A percentile compares a stretch with the other conserved stretches of the same genome.
Conservation (phyloP, 106 monocot species). For the Acorus calamus region DNA sequence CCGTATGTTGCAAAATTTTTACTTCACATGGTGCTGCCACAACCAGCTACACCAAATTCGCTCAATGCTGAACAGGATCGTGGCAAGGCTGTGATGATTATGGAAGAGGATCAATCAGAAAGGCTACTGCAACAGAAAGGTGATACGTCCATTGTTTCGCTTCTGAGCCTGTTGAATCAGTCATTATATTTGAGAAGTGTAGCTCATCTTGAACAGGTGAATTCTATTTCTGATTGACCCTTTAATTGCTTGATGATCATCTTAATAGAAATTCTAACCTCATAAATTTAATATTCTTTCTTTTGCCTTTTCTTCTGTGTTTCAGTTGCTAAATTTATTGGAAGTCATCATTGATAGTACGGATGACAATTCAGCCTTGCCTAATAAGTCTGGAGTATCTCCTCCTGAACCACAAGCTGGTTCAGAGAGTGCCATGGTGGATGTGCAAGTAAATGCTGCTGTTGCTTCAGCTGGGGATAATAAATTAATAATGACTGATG, state of each 20-base stretch:
- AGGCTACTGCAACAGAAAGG: conserved; percentile 6
- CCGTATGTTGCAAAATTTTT: conserved; percentile 81
- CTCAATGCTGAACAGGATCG: conserved; percentile 31
- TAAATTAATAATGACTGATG: conserved; percentile 20
- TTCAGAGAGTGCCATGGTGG: conserved; percentile 33
- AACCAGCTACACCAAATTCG: conserved; percentile 3
- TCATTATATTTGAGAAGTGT: conserved; percentile 92
- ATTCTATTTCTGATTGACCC: background rate
- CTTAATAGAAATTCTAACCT: background rate
- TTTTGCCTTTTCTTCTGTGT: conserved; percentile 1
- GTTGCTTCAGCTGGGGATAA: conserved; percentile 7
- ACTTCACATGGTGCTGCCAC: conserved; percentile 63
- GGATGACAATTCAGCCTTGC: conserved; percentile 38
- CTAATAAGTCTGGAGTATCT: conserved; percentile 32
- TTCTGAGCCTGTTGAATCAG: conserved; percentile 78
- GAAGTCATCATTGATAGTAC: conserved; percentile 84
- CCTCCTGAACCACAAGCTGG: conserved; percentile 36
- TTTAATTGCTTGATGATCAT: too few relatives aligned
- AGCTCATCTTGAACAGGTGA: conserved; percentile 96
- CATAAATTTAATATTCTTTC: background rate
- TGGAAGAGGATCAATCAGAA: conserved; percentile 63
- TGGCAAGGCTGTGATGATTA: conserved; percentile 61
- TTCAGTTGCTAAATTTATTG: conserved; percentile 83
- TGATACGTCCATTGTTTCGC: conserved; percentile 52
- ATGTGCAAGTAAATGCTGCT: conserved; percentile 26